Percentiles rank a stretch among this genome's conserved stretches.
Conservation (phyloP, 495 filamentous ascomycete species). For the Amorphotheca resinae region DNA sequence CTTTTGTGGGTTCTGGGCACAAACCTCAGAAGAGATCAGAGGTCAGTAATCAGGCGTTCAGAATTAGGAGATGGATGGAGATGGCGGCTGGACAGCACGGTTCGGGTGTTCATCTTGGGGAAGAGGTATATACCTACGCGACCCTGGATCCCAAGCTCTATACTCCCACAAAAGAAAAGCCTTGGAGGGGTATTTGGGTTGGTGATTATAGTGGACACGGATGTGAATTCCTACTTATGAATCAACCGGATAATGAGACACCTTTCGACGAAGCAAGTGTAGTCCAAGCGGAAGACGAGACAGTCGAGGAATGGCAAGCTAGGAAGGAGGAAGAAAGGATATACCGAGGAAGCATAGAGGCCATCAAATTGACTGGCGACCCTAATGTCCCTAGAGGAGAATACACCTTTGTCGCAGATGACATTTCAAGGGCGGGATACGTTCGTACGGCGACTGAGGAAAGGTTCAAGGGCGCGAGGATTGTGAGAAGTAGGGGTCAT, state of each 20-base stretch:
- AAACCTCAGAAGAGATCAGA: slow-evolving; percentile 32
- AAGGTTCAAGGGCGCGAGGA: slow-evolving; percentile 57
- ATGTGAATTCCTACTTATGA: slow-evolving; percentile 73
- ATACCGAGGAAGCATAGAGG: slow-evolving; percentile 54
- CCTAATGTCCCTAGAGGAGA: slow-evolving; percentile 79
- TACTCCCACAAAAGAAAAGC: slow-evolving; percentile 65
- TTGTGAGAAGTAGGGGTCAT: slow-evolving; percentile 68
- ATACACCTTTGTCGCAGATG: slow-evolving; percentile 62
- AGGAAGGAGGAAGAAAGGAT: slow-evolving; percentile 26
- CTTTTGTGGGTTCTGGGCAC: slow-evolving; percentile 29
- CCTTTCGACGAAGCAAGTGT: slow-evolving; percentile 21
- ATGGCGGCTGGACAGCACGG: slow-evolving; percentile 8
- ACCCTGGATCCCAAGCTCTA: slow-evolving; percentile 62
- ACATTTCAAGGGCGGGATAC: slow-evolving; percentile 53
- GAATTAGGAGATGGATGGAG: slow-evolving; percentile 53
- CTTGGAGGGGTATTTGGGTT: slow-evolving; percentile 81
- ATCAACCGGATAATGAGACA: slow-evolving; percentile 47
- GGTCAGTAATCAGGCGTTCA: slow-evolving; percentile 52
- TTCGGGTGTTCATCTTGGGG: slow-evolving; percentile 36
- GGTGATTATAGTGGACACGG: slow-evolving; percentile 83
- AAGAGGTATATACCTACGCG: slow-evolving; percentile 60
- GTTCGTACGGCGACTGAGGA: slow-evolving; percentile 45
- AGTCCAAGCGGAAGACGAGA: slow-evolving; percentile 24
- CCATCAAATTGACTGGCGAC: slow-evolving; percentile 85
- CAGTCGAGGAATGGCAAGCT: slow-evolving; percentile 27